These are phyloP conservation scores for Mycosphaerella sp. DNA, from an alignment of 2,329 filamentous ascomycete species.

Conservation along the genomic window DNA sequence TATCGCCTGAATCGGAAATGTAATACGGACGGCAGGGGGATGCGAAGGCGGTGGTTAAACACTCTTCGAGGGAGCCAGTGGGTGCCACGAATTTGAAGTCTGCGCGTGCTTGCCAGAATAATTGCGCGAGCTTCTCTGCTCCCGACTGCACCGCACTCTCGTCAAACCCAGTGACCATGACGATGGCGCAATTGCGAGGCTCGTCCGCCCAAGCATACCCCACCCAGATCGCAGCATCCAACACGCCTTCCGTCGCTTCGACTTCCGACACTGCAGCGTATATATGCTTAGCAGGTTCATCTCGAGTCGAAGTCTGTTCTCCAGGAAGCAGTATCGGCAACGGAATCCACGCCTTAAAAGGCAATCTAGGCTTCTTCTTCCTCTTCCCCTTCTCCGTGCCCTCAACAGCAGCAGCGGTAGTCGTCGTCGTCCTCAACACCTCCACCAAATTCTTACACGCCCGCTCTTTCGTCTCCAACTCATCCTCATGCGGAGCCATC, in stretches of 20 bases:
- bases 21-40: constrained; percentile 16
- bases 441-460: constrained; percentile 19
- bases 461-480: constrained; percentile 17
- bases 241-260: constrained; percentile 12
- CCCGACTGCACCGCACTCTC: constrained; percentile 7
- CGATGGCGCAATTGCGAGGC: constrained; percentile 17
- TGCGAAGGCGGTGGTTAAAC: constrained; percentile 13
- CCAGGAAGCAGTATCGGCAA: constrained; percentile 19
- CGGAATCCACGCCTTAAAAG: constrained; percentile 22
- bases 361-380: constrained; percentile 2
- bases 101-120: constrained; percentile 19
- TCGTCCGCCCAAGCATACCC: constrained; percentile 25
- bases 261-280: constrained; percentile 17
- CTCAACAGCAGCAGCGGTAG: too few species aligned
- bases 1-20: constrained; percentile 25
- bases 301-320: constrained; percentile 21
- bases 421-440: constrained; percentile 3
- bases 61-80: constrained; percentile 18
- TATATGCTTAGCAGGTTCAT: constrained; percentile 18
- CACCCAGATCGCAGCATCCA: constrained; percentile 22
- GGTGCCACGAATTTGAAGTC: constrained; percentile 23
- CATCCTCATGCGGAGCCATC: constrained; percentile 20
- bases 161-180: constrained; percentile 22
- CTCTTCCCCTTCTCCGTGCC: background rate
- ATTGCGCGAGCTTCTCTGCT: constrained; percentile 17